Percentiles rank a stretch among this genome's conserved stretches.
Conservation (phyloP, 306 rosid species). For the Vicia faba region DNA sequence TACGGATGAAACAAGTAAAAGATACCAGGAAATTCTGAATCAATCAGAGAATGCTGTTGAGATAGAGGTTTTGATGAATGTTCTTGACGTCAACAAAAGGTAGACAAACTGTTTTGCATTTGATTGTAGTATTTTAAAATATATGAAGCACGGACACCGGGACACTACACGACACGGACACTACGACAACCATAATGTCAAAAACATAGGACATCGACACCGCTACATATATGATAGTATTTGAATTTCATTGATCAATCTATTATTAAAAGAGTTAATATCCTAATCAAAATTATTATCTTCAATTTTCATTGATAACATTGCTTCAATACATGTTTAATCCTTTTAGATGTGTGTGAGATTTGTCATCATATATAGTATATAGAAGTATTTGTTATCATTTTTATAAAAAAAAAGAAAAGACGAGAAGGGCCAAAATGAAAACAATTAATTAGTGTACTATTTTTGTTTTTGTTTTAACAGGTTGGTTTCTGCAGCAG, state of each 20-base stretch:
- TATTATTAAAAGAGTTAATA: no score
- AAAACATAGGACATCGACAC: no score
- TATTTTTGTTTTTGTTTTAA: background rate
- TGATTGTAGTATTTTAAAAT: background rate
- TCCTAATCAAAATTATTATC: no score
- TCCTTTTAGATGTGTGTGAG: no score
- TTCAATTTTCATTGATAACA: no score
- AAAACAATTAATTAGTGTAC: background rate
- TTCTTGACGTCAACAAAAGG: background rate
- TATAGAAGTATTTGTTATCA: background rate
- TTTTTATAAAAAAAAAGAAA: background rate
- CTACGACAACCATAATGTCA: no score
- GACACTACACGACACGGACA: no score
- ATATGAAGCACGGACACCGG: no score
- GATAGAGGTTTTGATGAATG: background rate
- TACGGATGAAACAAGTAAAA: background rate
- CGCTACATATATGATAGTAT: no score
- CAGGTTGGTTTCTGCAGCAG: constrained; percentile 1
- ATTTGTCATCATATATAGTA: background rate
- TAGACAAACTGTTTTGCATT: background rate
- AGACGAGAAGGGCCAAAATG: background rate
- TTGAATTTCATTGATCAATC: no score
- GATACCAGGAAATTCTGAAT: background rate
- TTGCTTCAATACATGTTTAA: no score
- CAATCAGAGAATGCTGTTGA: background rate